phyloP scores from a whole-genome alignment of 1,284 basidiomycete species.

The Cryptococcus hybrid region DNA sequence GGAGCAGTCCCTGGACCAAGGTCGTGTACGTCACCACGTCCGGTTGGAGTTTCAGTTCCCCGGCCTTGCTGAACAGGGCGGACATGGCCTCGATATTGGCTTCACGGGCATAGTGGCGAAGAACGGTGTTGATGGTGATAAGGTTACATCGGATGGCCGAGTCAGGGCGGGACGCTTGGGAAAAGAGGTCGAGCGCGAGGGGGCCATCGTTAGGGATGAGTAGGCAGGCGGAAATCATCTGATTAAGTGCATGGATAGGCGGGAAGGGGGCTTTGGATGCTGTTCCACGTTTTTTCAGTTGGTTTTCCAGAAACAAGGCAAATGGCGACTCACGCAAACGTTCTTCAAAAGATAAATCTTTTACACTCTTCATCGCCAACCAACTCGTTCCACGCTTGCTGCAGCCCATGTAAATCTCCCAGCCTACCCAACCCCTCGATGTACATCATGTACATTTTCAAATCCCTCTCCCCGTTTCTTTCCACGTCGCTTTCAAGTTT shows the following conservation, averaged over 20 bases:
- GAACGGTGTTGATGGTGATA: slow-evolving; percentile 72
- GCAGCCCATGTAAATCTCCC: slow-evolving; percentile 33
- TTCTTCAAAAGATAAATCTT: slow-evolving; percentile 23
- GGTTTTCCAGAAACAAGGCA: neutral
- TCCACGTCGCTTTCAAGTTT: slow-evolving; percentile 32
- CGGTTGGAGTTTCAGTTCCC: slow-evolving; percentile 56
- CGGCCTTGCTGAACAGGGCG: slow-evolving; percentile 59
- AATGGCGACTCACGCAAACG: slow-evolving; percentile 9
- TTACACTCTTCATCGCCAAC: slow-evolving; percentile 28
- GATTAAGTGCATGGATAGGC: slow-evolving; percentile 40
- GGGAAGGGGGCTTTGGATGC: slow-evolving; percentile 27
- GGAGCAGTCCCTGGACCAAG: slow-evolving; percentile 68
- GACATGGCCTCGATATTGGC: slow-evolving; percentile 63
- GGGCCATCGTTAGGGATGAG: slow-evolving; percentile 30
- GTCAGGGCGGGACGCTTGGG: slow-evolving; percentile 26
- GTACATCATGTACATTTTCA: slow-evolving; percentile 45
- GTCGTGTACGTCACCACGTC: slow-evolving; percentile 79
- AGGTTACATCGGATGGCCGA: slow-evolving; percentile 58
- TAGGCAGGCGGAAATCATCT: slow-evolving; percentile 39
- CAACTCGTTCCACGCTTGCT: slow-evolving; percentile 40
- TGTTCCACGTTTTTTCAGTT: neutral
- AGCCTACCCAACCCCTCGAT: slow-evolving; percentile 38
- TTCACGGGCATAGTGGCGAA: slow-evolving; percentile 62
- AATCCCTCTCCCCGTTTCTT: slow-evolving; percentile 28
- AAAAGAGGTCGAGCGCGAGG: slow-evolving; percentile 36